Conservation (phyloP, 2,329 filamentous ascomycete species). For the Penicillium sp. region DNA sequence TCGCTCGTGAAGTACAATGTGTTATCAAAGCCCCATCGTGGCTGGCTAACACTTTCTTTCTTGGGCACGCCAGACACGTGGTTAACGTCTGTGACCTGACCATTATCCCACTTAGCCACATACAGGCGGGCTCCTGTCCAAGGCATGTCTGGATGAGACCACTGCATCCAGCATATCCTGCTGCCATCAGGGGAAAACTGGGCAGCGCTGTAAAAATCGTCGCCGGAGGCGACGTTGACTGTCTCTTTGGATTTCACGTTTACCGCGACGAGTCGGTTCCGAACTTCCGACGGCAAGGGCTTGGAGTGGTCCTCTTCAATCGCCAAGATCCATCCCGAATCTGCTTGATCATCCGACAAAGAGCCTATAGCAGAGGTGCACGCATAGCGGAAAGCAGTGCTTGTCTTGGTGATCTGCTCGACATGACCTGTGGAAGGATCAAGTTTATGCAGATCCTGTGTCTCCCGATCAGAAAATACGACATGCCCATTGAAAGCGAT, state of each 20-base stretch:
- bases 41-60: conserved; percentile 46
- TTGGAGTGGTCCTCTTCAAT: conserved; percentile 50
- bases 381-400: conserved; percentile 1
- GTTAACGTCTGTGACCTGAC: conserved; percentile 21
- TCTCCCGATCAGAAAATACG: conserved; percentile 48
- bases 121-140: conserved; percentile 48
- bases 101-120: conserved; percentile 43
- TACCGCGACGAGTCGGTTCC: conserved; percentile 28
- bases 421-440: conserved; percentile 38
- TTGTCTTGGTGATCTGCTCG: conserved; percentile 26
- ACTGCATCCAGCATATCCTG: conserved; percentile 51
- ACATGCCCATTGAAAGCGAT: conserved; percentile 40
- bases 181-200: conserved; percentile 48
- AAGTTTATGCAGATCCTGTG: conserved; percentile 44
- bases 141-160: conserved; percentile 53
- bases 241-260: conserved; percentile 28
- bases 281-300: conserved; percentile 23
- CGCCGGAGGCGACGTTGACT: conserved; percentile 39
- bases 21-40: conserved; percentile 50
- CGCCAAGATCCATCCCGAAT: conserved; percentile 46
- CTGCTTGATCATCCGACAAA: conserved; percentile 28
- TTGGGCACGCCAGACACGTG: conserved; percentile 40
- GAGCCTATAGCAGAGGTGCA: conserved; percentile 41
- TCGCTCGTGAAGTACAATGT: conserved; percentile 50
- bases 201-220: conserved; percentile 53